phyloP scores from a whole-genome alignment of 2,329 filamentous ascomycete genomes.

The Macrophomina pseudophaseolina region DNA sequence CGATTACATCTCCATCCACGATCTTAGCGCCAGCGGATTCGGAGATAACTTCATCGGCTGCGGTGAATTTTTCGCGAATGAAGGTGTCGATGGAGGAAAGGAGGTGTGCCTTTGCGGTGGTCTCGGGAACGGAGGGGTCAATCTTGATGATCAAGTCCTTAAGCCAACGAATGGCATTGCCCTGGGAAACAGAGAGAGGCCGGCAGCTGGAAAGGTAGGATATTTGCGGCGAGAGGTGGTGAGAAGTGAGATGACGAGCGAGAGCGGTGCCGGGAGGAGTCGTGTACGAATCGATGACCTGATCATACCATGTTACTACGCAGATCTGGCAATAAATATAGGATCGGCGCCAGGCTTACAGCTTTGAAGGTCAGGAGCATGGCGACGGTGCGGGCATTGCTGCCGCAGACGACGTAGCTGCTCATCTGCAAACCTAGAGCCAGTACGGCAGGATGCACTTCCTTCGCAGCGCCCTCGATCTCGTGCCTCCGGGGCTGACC shows the following conservation, averaged over 20 bases:
- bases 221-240: constrained; percentile 92
- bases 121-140: constrained; percentile 82
- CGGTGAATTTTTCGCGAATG: constrained; percentile 85
- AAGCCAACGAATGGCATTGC: constrained; percentile 92
- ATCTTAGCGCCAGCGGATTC: constrained; percentile 77
- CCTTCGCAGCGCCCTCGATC: constrained; percentile 66
- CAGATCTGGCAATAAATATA: no score
- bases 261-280: constrained; percentile 85
- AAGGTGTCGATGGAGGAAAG: constrained; percentile 85
- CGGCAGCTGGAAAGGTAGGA: constrained; percentile 91
- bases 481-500: constrained; percentile 73
- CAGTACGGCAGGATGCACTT: constrained; percentile 85
- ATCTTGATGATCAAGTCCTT: constrained; percentile 92
- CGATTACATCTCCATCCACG: constrained; percentile 76
- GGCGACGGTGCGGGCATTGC: constrained; percentile 83
- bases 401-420: constrained; percentile 85
- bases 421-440: constrained; percentile 89
- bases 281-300: constrained; percentile 92
- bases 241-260: constrained; percentile 86
- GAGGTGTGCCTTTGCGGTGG: constrained; percentile 78
- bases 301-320: constrained; percentile 25
- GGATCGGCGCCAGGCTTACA: constrained; percentile 53
- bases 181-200: constrained; percentile 96
- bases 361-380: constrained; percentile 89
- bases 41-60: constrained; percentile 86